A percentile compares a stretch with the other conserved stretches of the same genome.
Conservation (phyloP, 768 basidiomycete species). For the Cubamyces lactineus region DNA sequence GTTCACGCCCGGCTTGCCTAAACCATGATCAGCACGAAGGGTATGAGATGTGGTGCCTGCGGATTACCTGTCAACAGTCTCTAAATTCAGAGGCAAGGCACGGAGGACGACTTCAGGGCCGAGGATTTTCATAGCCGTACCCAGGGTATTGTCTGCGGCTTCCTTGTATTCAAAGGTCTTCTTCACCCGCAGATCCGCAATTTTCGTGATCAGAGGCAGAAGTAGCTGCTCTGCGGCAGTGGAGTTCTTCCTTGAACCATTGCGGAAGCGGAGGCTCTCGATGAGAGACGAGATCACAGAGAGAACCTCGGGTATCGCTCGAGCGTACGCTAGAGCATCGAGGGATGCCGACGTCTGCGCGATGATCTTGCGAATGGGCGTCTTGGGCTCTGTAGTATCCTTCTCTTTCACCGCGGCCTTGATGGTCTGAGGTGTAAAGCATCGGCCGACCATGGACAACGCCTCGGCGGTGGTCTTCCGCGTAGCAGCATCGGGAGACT, state of each 20-base stretch:
- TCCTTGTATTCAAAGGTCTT: constrained; percentile 93
- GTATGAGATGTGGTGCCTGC: neutral
- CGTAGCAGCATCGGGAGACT: constrained; percentile 61
- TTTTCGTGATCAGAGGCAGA: constrained; percentile 64
- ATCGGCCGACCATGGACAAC: constrained; percentile 65
- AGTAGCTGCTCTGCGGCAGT: constrained; percentile 74
- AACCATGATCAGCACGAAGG: constrained; percentile 3
- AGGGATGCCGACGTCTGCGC: constrained; percentile 67
- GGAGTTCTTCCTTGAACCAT: constrained; percentile 42
- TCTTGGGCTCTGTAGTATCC: constrained; percentile 46
- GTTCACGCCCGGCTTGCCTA: constrained; percentile 75
- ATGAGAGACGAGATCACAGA: constrained; percentile 72
- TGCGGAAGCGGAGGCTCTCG: constrained; percentile 56
- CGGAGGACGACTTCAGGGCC: constrained; percentile 82
- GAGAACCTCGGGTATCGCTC: constrained; percentile 81
- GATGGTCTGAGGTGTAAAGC: constrained; percentile 70
- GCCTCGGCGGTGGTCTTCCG: constrained; percentile 68
- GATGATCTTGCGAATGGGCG: constrained; percentile 66
- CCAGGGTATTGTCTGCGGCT: constrained; percentile 76
- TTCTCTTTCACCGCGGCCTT: constrained; percentile 51
- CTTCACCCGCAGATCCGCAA: constrained; percentile 74
- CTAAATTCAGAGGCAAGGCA: constrained; percentile 82
- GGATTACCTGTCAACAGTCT: constrained; percentile 75
- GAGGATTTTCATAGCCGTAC: constrained; percentile 79
- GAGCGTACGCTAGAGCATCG: constrained; percentile 71